Evolutionary conservation across 179 eudicot species (phyloP).

Genomic region (Silene coronaria): DNA sequence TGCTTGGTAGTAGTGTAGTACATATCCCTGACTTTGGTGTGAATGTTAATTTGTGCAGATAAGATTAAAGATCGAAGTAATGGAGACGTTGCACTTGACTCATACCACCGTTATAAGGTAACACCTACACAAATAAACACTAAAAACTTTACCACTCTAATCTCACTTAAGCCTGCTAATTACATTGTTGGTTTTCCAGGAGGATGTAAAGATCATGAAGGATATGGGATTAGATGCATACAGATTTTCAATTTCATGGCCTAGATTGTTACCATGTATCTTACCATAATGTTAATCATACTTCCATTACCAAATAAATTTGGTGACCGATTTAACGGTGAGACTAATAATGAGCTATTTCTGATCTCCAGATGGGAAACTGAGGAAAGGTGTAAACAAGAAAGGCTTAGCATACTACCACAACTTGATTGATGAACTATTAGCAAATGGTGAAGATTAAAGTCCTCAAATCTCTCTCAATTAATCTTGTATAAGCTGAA

Average conservation of each 20-base stretch:
- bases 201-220: constrained; percentile 50
- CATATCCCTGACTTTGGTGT: neutral
- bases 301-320: neutral
- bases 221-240: constrained; percentile 44
- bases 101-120: constrained; percentile 39
- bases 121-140: neutral
- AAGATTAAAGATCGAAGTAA: constrained; percentile 33
- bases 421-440: constrained; percentile 51
- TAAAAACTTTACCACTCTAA: neutral
- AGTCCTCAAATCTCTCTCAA: neutral
- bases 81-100: constrained; percentile 36
- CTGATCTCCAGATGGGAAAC: constrained; percentile 48
- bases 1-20: neutral
- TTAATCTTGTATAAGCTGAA: neutral
- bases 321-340: neutral
- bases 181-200: constrained; percentile 29
- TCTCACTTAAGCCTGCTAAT: neutral
- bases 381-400: constrained; percentile 48
- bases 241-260: constrained; percentile 63
- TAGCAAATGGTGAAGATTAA: constrained; percentile 37
- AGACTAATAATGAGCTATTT: neutral
- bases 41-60: constrained; percentile 14
- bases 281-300: neutral
- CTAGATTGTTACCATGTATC: constrained; percentile 54
- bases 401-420: constrained; percentile 54